Base-by-base conservation (phyloP, 2,329 filamentous ascomycete genomes). In the Parasarocladium wereldwijsianum region DNA sequence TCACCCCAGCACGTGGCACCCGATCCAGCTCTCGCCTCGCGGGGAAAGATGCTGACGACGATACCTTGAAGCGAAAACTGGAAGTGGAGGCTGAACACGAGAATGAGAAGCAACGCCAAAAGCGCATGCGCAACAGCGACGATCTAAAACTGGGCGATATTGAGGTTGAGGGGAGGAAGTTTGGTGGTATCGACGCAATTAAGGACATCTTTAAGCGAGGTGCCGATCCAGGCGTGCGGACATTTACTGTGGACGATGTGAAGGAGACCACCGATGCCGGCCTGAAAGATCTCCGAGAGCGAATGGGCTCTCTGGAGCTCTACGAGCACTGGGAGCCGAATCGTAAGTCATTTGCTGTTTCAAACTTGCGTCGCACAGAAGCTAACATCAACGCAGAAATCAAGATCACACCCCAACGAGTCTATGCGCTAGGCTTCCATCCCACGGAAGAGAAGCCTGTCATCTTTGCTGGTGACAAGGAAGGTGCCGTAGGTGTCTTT, bases 401-500 rank as follows among this genome's bases (percentile, higher is more conserved):
- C 43, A 96, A 94, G 48, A 76, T 94, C 28, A 87, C 81, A 0
- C 86, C 85, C 0, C 84, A 93, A 41, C 62, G 87, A 31, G 69
- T 93, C 10, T 98, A 96, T 46, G 68, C 81, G 1, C 72, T 96
- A 43, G 75, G 77, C 0, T 87, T 98, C 41, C 90, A 98, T 43
- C 90, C 90, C 0, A 86, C 76, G 0, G 64, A 75, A 34, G 74
- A 86, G 3, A 96, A 96, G 44, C 75, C 86, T 0, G 62, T 98
- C 3, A 67, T 96, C 2, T 92, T 98, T 47, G 87, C 87, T 0
- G 87, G 87, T 8, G 90, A 98, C 45, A 98, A 98, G 49, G 68
- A 92, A 39, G 87, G 90, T 1, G 81, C 84, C 15, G 64, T 96
- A 34, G 90, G 90, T 1, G 71, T 98, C 1, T 87, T 94, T 32